phyloP scores from a whole-genome alignment of 2,329 filamentous ascomycete genomes.

The Penicillium decumbens region DNA sequence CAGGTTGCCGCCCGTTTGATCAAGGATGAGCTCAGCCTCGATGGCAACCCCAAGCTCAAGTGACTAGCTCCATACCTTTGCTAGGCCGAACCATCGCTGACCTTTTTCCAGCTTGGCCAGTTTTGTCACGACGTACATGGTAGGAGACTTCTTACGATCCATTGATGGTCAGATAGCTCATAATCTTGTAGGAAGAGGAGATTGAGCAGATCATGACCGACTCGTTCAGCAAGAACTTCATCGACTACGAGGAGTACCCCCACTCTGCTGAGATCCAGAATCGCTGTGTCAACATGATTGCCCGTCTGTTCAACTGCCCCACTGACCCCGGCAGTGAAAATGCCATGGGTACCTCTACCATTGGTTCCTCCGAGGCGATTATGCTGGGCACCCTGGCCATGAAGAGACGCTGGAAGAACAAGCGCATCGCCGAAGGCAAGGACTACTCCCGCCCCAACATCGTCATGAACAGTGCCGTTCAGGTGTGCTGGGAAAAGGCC shows the following conservation, averaged over 20 bases:
- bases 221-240: slow-evolving; percentile 91
- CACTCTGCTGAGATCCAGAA: slow-evolving; percentile 82
- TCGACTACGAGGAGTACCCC: slow-evolving; percentile 81
- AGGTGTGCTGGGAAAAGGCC: slow-evolving; percentile 96
- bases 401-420: slow-evolving; percentile 93
- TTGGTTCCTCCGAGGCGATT: slow-evolving; percentile 75
- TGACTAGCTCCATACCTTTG: slow-evolving; percentile 21
- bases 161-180: not conserved
- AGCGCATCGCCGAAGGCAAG: slow-evolving; percentile 76
- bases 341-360: slow-evolving; percentile 79
- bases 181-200: slow-evolving; percentile 68
- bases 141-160: slow-evolving; percentile 36
- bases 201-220: slow-evolving; percentile 94
- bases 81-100: slow-evolving; percentile 1
- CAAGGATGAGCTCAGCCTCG: slow-evolving; percentile 86
- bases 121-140: slow-evolving; percentile 96
- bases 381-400: slow-evolving; percentile 65
- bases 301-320: slow-evolving; percentile 76
- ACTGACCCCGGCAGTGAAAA: slow-evolving; percentile 50
- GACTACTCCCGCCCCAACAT: slow-evolving; percentile 78
- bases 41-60: slow-evolving; percentile 80
- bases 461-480: slow-evolving; percentile 91
- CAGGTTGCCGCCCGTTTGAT: slow-evolving; percentile 96
- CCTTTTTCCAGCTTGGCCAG: slow-evolving; percentile 64
- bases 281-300: slow-evolving; percentile 88